Conservation (phyloP, 176 grass and related monocot genomes). For the Leersia perrieri region DNA sequence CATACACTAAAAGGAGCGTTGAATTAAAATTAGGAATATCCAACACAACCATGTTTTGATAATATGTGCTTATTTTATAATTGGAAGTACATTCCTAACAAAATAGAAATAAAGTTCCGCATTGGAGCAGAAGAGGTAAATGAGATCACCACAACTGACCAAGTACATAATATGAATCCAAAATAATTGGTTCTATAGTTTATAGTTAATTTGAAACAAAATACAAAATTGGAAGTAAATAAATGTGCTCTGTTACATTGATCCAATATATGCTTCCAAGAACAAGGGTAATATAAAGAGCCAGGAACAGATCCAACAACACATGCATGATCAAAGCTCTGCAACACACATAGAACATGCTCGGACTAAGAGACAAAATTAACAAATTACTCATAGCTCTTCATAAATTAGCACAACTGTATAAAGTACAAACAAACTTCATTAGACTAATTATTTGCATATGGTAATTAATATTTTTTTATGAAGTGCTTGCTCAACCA, state of each 20-base stretch:
- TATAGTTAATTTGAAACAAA: no score
- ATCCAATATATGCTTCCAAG: slow-evolving; percentile 95
- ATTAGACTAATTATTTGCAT: background rate
- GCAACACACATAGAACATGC: slow-evolving; percentile 30
- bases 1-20: background rate
- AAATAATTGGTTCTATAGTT: background rate
- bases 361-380: background rate
- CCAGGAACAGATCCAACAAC: slow-evolving; percentile 73
- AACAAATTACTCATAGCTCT: background rate
- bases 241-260: slow-evolving; percentile 51
- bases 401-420: background rate
- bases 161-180: background rate
- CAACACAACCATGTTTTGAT: background rate
- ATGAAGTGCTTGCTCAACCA: background rate
- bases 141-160: background rate
- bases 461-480: background rate
- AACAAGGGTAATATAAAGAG: slow-evolving; percentile 83
- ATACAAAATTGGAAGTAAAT: background rate
- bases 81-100: background rate
- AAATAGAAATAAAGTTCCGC: background rate
- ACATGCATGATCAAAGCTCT: slow-evolving; percentile 86
- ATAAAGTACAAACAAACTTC: background rate
- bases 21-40: background rate
- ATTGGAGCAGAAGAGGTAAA: background rate
- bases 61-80: no score